These are phyloP conservation scores for Pochonia chlamydosporia DNA, from an alignment of 2,329 filamentous ascomycete species.

Conservation along the genomic window DNA sequence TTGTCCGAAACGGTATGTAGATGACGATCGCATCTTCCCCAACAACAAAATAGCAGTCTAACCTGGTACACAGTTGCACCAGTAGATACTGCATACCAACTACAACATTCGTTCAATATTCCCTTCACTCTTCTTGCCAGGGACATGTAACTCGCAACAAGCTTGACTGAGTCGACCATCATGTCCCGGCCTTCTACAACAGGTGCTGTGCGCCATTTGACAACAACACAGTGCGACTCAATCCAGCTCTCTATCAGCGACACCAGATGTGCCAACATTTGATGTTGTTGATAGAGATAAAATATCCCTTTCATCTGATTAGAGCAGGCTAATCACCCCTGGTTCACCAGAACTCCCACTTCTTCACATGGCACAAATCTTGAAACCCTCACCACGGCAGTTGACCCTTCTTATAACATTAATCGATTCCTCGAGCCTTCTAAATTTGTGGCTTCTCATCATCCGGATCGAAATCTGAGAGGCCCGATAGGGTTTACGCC, in stretches of 20 bases:
- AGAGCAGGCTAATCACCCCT: not conserved
- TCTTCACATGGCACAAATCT: not conserved
- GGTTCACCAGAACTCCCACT: not conserved
- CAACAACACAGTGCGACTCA: not conserved
- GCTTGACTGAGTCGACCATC: not conserved
- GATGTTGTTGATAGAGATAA: not conserved
- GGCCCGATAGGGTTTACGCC: not conserved
- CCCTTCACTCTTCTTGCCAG: not conserved
- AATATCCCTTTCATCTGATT: not conserved
- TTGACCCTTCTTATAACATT: not conserved
- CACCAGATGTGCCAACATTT: not conserved
- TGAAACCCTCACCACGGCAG: not conserved
- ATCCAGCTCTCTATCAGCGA: not conserved
- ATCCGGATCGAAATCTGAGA: not conserved
- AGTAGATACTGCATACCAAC: not conserved
- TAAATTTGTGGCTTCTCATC: not conserved
- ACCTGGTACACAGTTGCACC: not conserved
- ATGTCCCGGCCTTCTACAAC: not conserved
- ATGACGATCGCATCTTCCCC: too few species aligned
- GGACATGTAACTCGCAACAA: not conserved
- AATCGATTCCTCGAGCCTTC: not conserved
- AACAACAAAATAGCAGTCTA: too few species aligned
- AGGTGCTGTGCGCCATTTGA: not conserved
- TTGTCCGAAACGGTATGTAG: too few species aligned
- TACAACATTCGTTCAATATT: not conserved